These are phyloP conservation scores for Suhomyces kilbournensis DNA, from an alignment of 805 yeast species.

Conservation along the genomic window DNA sequence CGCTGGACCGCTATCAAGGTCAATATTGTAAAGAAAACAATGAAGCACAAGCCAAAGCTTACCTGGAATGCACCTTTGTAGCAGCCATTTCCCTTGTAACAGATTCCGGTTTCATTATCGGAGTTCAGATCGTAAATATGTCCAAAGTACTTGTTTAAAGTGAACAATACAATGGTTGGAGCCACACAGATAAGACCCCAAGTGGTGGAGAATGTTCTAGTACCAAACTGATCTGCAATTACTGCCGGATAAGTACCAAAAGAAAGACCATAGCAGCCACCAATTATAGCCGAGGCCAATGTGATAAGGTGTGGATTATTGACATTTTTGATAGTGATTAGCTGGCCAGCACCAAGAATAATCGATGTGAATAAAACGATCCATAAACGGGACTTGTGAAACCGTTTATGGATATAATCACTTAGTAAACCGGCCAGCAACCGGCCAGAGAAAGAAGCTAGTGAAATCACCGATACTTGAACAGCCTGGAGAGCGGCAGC, in stretches of 20 bases:
- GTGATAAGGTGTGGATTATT: slow-evolving; percentile 36
- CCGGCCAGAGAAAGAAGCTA: slow-evolving; percentile 65
- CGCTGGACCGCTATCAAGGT: slow-evolving; percentile 27
- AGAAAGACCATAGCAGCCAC: slow-evolving; percentile 64
- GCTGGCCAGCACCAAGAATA: slow-evolving; percentile 34
- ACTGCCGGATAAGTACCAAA: slow-evolving; percentile 77
- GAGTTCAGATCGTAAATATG: slow-evolving; percentile 46
- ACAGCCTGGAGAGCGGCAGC: slow-evolving; percentile 58
- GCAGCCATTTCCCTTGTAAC: slow-evolving; percentile 36
- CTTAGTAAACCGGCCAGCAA: slow-evolving; percentile 62
- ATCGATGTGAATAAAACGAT: slow-evolving; percentile 47
- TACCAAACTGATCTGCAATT: slow-evolving; percentile 70
- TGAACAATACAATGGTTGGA: slow-evolving; percentile 53
- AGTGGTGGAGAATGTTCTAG: slow-evolving; percentile 62
- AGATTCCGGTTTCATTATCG: slow-evolving; percentile 38
- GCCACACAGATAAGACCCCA: slow-evolving; percentile 80
- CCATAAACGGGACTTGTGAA: slow-evolving; percentile 63
- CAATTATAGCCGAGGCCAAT: slow-evolving; percentile 53
- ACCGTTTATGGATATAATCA: slow-evolving; percentile 53
- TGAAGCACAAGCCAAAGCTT: slow-evolving; percentile 28
- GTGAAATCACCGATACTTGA: slow-evolving; percentile 66
- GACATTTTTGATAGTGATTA: slow-evolving; percentile 28
- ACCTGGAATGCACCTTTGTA: slow-evolving; percentile 35
- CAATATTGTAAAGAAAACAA: slow-evolving; percentile 21
- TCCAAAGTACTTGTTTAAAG: slow-evolving; percentile 57